Evolutionary conservation across 192 early-diverging fungal species (phyloP), one percentile per base, ranked within the genome.

Genomic region (Backusella macrospora): DNA sequence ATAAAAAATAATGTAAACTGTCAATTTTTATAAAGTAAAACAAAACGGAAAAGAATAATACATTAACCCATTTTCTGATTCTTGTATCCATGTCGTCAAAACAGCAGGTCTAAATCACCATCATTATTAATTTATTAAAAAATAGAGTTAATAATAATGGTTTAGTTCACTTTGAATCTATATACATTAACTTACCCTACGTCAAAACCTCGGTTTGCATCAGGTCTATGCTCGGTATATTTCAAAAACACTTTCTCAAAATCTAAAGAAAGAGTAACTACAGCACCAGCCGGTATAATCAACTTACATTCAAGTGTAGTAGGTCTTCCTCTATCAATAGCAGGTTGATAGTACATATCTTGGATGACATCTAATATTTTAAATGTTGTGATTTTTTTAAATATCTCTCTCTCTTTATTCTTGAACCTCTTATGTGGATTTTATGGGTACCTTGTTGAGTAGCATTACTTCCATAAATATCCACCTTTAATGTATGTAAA

Each of bases 161-260:
- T 10, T n/a, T 18, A 18, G 12, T 44, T 65, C n/a, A 45, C 34
- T 34, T 47, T 45, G 16, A 49, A 12, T 23, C n/a, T 70, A 15
- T 21, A 15, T 69, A 48, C 43, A 71, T 40, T 49, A 9, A 63
- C 38, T 74, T 81, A 78, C 80, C 95, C 94, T 39, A 98, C 86
- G 72, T 96, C 96, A 75, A 98, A 97, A 0, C 98, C 98, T 49
- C 96, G 88, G 80, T 96, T 96, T 16, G 96, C 95, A 78, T 99
- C 98, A 4, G 98, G 96, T 45, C 92, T 93, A 74, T 98, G 95
- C 81, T 99, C 96, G 0, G 95, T 96, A 77, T 98, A 98, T 77
- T 94, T 94, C 62, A 99, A 82, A 71, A 96, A 96, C 4, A 93
- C 90, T 77, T 93, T 95, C 77, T 98, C 98, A 78, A 96, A 97